Conservation (phyloP, 1,284 basidiomycete species). For the Abortiporus biennis region DNA sequence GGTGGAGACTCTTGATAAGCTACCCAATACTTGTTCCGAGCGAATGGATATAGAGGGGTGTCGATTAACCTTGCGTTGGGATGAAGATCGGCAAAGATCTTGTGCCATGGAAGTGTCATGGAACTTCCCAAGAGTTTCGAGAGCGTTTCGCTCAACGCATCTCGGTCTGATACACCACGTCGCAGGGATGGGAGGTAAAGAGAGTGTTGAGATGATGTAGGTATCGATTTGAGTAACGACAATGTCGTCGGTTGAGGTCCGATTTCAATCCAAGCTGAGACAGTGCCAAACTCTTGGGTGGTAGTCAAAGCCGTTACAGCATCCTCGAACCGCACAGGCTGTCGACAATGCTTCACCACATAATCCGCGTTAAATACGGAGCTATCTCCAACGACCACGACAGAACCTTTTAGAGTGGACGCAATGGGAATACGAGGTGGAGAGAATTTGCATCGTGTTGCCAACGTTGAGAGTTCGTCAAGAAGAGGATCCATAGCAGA, state of each 20-base stretch:
- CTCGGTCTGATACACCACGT: slow-evolving; percentile 37
- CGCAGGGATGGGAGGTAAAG: slow-evolving; percentile 43
- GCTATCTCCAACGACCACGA: slow-evolving; percentile 47
- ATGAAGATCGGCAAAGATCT: slow-evolving; percentile 42
- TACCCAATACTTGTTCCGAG: slow-evolving; percentile 51
- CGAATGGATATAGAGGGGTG: slow-evolving; percentile 61
- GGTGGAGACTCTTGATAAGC: slow-evolving; percentile 30
- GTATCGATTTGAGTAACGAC: slow-evolving; percentile 38
- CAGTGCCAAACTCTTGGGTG: slow-evolving; percentile 19
- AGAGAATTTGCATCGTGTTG: slow-evolving; percentile 29
- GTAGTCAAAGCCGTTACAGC: slow-evolving; percentile 37
- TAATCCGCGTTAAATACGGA: slow-evolving; percentile 45
- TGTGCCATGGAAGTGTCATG: slow-evolving; percentile 44
- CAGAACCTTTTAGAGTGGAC: slow-evolving; percentile 50
- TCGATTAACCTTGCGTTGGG: slow-evolving; percentile 32
- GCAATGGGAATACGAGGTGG: slow-evolving; percentile 50
- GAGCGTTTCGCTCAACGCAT: slow-evolving; percentile 37
- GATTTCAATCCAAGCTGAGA: slow-evolving; percentile 57
- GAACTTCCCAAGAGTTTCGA: slow-evolving; percentile 41
- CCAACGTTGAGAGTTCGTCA: slow-evolving; percentile 36
- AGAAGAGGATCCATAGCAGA: slow-evolving; percentile 51
- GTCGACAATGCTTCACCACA: slow-evolving; percentile 50
- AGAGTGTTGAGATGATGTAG: slow-evolving; percentile 23
- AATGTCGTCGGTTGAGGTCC: slow-evolving; percentile 55
- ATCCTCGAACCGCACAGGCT: slow-evolving; percentile 53